These are phyloP conservation scores for Blastobotrys illinoisensis DNA, from an alignment of 1,139 yeast species.

Conservation along the genomic window DNA sequence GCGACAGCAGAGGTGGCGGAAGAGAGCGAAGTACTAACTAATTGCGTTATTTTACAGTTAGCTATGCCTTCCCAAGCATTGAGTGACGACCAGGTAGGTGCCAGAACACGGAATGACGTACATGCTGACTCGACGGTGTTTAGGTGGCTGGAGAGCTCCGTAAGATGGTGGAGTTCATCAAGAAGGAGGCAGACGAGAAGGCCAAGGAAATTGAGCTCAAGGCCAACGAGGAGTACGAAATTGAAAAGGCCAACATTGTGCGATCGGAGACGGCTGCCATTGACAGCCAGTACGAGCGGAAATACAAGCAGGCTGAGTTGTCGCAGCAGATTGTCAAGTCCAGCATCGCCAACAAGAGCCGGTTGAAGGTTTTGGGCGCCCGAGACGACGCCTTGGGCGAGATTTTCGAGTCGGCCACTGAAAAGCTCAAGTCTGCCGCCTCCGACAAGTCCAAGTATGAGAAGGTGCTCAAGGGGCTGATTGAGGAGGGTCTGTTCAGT, in stretches of 20 bases:
- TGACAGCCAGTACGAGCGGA: slow-evolving; percentile 73
- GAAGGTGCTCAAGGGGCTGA: slow-evolving; percentile 66
- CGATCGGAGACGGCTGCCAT: slow-evolving; percentile 88
- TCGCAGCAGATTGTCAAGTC: slow-evolving; percentile 95
- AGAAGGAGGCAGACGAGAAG: slow-evolving; percentile 98
- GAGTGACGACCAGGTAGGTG: slow-evolving; percentile 29
- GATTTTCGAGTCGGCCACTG: slow-evolving; percentile 66
- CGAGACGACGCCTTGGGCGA: slow-evolving; percentile 76
- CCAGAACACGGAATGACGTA: background rate
- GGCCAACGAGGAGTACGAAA: slow-evolving; percentile 98
- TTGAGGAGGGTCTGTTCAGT: slow-evolving; percentile 75
- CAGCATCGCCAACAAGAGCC: slow-evolving; percentile 88
- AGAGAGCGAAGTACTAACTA: background rate
- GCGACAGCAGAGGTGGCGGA: background rate
- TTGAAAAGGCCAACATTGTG: slow-evolving; percentile 91
- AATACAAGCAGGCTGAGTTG: slow-evolving; percentile 84
- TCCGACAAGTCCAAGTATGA: slow-evolving; percentile 54
- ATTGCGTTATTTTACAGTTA: background rate
- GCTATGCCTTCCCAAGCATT: slow-evolving; percentile 19
- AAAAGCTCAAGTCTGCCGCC: slow-evolving; percentile 53
- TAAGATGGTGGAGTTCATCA: slow-evolving; percentile 98
- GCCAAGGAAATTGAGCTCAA: slow-evolving; percentile 92
- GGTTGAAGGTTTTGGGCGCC: slow-evolving; percentile 82
- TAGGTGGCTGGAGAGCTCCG: slow-evolving; percentile 92
- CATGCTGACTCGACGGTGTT: slow-evolving; percentile 5